A percentile compares a stretch with the other conserved stretches of the same genome.
Evolutionary conservation across 2,329 filamentous ascomycete species (phyloP).

Genomic region (Aspergillus hortae): DNA sequence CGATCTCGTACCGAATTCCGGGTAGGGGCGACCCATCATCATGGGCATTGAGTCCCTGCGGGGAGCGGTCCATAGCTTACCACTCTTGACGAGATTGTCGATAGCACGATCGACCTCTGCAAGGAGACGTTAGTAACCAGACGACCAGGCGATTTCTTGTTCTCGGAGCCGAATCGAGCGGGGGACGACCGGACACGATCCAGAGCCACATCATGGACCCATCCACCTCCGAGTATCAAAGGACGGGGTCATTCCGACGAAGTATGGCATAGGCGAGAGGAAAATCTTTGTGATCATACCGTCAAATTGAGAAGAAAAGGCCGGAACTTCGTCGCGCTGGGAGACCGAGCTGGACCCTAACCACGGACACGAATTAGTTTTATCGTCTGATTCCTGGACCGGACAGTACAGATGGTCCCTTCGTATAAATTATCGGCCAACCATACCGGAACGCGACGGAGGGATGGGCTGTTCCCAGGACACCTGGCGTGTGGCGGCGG

Average conservation of each 20-base stretch:
- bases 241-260: not conserved
- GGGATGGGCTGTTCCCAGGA: constrained; percentile 72
- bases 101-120: constrained; percentile 92
- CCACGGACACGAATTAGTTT: constrained; percentile 8
- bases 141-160: no score
- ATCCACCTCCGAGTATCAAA: no score
- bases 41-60: constrained; percentile 79
- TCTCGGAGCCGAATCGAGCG: not conserved
- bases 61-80: constrained; percentile 73
- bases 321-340: constrained; percentile 69
- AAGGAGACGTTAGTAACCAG: constrained; percentile 24
- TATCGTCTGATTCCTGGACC: constrained; percentile 16
- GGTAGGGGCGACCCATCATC: constrained; percentile 56
- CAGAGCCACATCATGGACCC: not conserved
- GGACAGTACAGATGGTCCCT: not conserved
- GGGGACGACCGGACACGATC: not conserved
- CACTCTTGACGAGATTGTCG: constrained; percentile 94
- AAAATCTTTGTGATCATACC: constrained; percentile 56
- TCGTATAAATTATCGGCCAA: constrained; percentile 1
- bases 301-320: constrained; percentile 85
- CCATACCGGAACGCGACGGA: constrained; percentile 67
- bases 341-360: constrained; percentile 71
- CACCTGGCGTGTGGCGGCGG: constrained; percentile 54
- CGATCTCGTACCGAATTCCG: constrained; percentile 56
- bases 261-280: not conserved